Percentiles rank a stretch among this genome's conserved stretches.
Evolutionary conservation across 2,329 filamentous ascomycete species (phyloP).

Genomic region (Sporothrix phasma): DNA sequence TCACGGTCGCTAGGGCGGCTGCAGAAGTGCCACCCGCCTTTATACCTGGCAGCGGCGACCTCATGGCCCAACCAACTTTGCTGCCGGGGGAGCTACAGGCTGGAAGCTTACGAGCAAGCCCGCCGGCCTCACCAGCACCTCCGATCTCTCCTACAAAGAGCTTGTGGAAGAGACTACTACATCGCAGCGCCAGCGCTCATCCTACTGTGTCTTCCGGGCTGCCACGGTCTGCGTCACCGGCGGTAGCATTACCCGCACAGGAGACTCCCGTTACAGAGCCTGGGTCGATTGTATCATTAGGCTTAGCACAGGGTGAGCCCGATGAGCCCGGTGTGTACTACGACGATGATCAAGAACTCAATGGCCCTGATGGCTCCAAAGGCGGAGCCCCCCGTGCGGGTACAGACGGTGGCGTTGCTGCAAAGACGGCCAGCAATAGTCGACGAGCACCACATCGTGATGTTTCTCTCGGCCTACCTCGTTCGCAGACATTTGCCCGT

Average conservation of each 20-base stretch:
- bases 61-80: conserved; percentile 14
- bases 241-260: neutral
- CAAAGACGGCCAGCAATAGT: conserved; percentile 18
- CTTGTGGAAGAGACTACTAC: conserved; percentile 17
- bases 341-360: neutral
- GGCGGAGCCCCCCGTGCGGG: neutral
- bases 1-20: neutral
- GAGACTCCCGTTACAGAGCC: neutral
- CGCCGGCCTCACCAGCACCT: conserved; percentile 15
- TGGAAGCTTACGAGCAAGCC: conserved; percentile 7
- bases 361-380: neutral
- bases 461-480: conserved; percentile 69
- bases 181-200: conserved; percentile 1
- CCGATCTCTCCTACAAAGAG: conserved; percentile 21
- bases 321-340: too few relatives aligned
- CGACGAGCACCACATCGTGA: conserved; percentile 40
- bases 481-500: conserved; percentile 68
- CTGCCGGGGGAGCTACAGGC: conserved; percentile 5
- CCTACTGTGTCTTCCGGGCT: neutral
- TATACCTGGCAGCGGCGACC: conserved; percentile 5
- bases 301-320: neutral
- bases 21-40: conserved; percentile 11
- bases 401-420: neutral
- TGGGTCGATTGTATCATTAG: neutral
- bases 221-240: neutral